Base-by-base conservation (phyloP, 495 filamentous ascomycete genomes). In the Aspergillus indologenus region DNA sequence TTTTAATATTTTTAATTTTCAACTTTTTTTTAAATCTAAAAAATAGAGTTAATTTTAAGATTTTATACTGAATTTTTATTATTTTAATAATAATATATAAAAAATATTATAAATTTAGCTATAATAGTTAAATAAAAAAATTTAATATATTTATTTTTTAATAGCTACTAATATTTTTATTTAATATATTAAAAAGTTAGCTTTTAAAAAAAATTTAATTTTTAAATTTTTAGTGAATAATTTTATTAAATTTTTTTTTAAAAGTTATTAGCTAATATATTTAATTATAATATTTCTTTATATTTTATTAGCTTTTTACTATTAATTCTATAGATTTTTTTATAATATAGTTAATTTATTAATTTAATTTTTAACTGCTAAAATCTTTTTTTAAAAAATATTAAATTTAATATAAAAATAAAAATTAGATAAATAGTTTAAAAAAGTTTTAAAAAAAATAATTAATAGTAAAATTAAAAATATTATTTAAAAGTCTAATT, bases 41-140 rank as follows among this genome's bases (percentile, higher is more conserved):
- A 12, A 22, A 14, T 3, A 22, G 26, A 29, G 26, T 9, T 29
- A 29, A 29, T 29, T 4, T 29, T 29, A 29, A 4, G 9, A 4
- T 9, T 29, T 9, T 29, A 29, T 29, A 29, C 26, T 29, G 9
- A 9, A 29, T 29, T 29, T 29, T 9, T 48, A 48, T 15, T 48
- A 22, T 22, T 48, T 14, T n/a, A 45, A 23, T 40, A 58, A 45
- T 51, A 62, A 57, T 49, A 61, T 56, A 21, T 48, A 46, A 40
- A 54, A 56, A 7, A 11, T 40, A 40, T 15, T 40, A 40, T 40
- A 40, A 9, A 29, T 29, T 29, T 29, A 29, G 9, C 9, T 29
- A 29, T 29, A 29, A 9, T 29, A 29, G 26, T 29, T 29, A 29
- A 9, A 29, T 9, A 29, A 9, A 29, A 9, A 29, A 29, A 29